Evolutionary conservation across 129 eudicot genomes (phyloP), one percentile per base, ranked within the genome.

Genomic region (Erigeron canadensis): DNA sequence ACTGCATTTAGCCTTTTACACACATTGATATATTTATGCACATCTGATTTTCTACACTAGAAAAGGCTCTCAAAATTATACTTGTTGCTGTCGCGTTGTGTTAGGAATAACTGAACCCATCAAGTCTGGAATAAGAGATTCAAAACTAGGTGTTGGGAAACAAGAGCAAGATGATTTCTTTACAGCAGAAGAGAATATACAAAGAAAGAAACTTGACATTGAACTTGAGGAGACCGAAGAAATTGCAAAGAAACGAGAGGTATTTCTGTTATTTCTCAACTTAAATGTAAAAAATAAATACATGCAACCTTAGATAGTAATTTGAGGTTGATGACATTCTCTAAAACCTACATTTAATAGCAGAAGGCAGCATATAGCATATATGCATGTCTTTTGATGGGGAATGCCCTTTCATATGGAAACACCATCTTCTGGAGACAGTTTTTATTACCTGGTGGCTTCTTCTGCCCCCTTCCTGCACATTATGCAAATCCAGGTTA

Each of bases 371-470:
- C 97, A 88, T 86, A 84, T 71, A 19, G 81, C 92, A 74, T 91
- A 80, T 88, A 86, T 91, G 97, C 75, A 63, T 84, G 94, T 84
- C 90, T 85, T 92, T 91, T 91, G 90, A 91, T 69, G 96, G 95
- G 76, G 83, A 85, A 87, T 90, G 90, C 88, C 86, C 78, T 83
- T 72, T 79, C 84, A 78, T 23, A 23, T 23, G 34, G 34, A 84
- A 82, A 81, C 86, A 84, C 82, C 95, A 83, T 84, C 86, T 83
- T 82, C 83, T 76, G 93, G 91, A 86, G 91, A 86, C 95, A 85
- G 92, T 93, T 94, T 87, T 87, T 89, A 87, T 88, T 95, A 86
- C 88, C 97, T 88, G 99, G 97, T 90, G 97, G 97, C 61, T 34
- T 69, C 73, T 69, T 69, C 88, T 93, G 86, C 88, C 81, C 81